Base-by-base conservation (phyloP, 2,329 filamentous ascomycete genomes). In the Whalleya microplaca region DNA sequence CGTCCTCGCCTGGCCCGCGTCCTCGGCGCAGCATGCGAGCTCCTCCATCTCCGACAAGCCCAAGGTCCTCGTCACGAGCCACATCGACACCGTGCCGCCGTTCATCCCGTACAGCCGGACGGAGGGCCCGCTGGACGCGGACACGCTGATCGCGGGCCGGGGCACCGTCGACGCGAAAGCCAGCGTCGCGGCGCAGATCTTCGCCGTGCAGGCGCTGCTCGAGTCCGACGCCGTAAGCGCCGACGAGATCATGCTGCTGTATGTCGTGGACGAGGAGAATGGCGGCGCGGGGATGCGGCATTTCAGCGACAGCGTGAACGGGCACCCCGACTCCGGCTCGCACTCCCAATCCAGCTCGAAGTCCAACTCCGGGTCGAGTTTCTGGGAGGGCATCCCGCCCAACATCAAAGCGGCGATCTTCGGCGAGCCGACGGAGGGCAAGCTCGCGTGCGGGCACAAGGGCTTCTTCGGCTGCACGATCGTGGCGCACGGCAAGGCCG, bases 401-500 rank as follows among this genome's bases (percentile, higher is more conserved):
- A 59, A 64, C 2, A 79, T 86, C 20, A 81, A 88, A 32, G 85
- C 91, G 2, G 87, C 91, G 66, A 89, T 95, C 67, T 98, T 97
- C 69, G 94, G 95, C 41, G 95, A 99, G 72, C 94, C 94, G 0
- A 99, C 95, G 0, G 92, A 96, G 68, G 84, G 88, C 64, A 91
- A 90, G 73, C 87, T 98, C 19, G 92, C 92, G 0, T 88, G 90
- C 53, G 95, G 94, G 2, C 94, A 98, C 80, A 98, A 99, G 77
- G 94, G 95, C 41, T 89, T 87, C 54, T 72, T 92, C 3, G 82
- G 82, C 44, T 88, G 92, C 68, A 76, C 80, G 2, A 68, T 98
- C 56, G 77, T 78, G 14, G 90, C 90, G 0, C 82, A 80, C 29
- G 94, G 94, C 27, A 88, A 87, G 59, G 91, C 82, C 0, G 92